These are phyloP conservation scores for Diphasiastrum complanatum DNA, from an alignment of 83 land plant species.

Conservation along the genomic window DNA sequence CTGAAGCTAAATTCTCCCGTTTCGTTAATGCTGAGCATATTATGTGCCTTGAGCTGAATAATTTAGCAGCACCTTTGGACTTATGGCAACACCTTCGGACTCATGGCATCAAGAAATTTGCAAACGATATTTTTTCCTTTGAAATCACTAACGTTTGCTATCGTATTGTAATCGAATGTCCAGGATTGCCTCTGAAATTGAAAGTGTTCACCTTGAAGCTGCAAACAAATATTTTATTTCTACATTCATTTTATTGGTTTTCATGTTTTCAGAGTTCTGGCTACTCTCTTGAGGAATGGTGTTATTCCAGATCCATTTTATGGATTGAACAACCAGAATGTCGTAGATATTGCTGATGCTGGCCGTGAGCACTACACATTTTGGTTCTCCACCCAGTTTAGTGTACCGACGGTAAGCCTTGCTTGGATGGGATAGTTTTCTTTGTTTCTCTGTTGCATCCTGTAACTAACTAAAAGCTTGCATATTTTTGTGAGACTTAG, in stretches of 20 bases:
- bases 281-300: conserved; percentile 72
- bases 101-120: too few species aligned
- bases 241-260: neutral
- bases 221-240: neutral
- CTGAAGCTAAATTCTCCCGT: too few species aligned
- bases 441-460: neutral
- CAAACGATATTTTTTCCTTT: neutral
- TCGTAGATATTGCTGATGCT: conserved; percentile 82
- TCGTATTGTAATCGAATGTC: neutral
- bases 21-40: too few species aligned
- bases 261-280: conserved; percentile 59
- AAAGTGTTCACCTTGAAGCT: neutral
- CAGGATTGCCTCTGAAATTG: neutral
- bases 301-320: conserved; percentile 90
- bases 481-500: neutral
- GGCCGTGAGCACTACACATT: conserved; percentile 94
- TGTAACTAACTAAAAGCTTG: neutral
- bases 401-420: conserved; percentile 48
- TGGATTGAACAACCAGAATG: conserved; percentile 73
- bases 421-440: neutral
- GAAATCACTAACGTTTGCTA: neutral
- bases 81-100: too few species aligned
- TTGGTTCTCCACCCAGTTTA: conserved; percentile 82
- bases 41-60: too few species aligned
- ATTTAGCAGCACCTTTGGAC: too few species aligned